A percentile compares a stretch with the other conserved stretches of the same genome.
These are phyloP conservation scores for Micromonas pusilla DNA, from an alignment of 139 green algal species.

Conservation along the genomic window DNA sequence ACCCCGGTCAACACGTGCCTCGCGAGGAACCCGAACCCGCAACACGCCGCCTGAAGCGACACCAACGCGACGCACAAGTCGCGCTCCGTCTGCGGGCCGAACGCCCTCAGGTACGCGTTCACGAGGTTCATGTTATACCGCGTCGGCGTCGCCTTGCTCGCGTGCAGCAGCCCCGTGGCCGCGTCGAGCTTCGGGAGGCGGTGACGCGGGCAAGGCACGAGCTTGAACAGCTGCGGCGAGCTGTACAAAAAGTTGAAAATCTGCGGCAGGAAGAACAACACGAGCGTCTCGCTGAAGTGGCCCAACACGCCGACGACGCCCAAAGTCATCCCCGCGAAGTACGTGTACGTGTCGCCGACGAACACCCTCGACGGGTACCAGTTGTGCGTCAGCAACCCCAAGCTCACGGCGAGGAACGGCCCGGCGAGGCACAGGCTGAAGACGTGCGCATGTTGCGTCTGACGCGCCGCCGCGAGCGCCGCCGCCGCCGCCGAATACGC, in stretches of 20 bases:
- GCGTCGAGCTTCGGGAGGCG: slow-evolving; percentile 83
- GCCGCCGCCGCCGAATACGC: not conserved
- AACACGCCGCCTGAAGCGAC: slow-evolving; percentile 53
- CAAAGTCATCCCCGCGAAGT: slow-evolving; percentile 98
- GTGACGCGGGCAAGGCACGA: slow-evolving; percentile 90
- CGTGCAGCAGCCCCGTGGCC: slow-evolving; percentile 55
- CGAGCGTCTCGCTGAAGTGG: slow-evolving; percentile 93
- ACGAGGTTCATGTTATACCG: slow-evolving; percentile 89
- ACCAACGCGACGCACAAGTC: slow-evolving; percentile 77
- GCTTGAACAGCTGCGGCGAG: slow-evolving; percentile 89
- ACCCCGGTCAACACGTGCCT: not conserved
- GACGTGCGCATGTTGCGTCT: slow-evolving; percentile 75
- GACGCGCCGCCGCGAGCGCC: not conserved
- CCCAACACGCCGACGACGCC: slow-evolving; percentile 93
- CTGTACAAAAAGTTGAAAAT: slow-evolving; percentile 98
- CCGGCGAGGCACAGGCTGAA: slow-evolving; percentile 88
- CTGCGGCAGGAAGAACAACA: slow-evolving; percentile 92
- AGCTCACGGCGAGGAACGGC: slow-evolving; percentile 70
- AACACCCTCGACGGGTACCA: slow-evolving; percentile 76
- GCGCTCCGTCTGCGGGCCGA: slow-evolving; percentile 71
- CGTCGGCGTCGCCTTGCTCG: slow-evolving; percentile 17
- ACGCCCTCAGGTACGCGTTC: slow-evolving; percentile 79
- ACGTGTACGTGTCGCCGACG: slow-evolving; percentile 99
- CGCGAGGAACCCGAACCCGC: not conserved
- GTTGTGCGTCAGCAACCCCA: slow-evolving; percentile 70